Percentiles rank a stretch among this genome's conserved stretches.
phyloP scores from a whole-genome alignment of 306 rosid species.

The Echinosophora koreensis region DNA sequence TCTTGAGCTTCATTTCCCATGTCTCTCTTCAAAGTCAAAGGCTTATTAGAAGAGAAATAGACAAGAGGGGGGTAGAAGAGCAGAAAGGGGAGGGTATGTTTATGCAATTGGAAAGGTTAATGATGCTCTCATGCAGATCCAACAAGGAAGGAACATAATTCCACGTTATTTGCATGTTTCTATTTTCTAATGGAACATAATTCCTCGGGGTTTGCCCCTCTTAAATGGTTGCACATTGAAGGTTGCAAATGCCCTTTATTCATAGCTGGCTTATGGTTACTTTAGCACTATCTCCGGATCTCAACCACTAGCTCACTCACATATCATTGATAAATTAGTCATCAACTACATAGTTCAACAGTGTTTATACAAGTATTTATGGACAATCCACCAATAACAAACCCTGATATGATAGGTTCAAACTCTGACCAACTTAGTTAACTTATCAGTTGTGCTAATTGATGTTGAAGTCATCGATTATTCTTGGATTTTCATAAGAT shows the following conservation, averaged over 20 bases:
- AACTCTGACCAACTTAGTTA: too few relatives aligned
- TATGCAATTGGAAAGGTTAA: constrained; percentile 1
- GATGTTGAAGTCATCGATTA: not conserved
- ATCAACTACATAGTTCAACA: too few relatives aligned
- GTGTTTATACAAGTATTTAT: too few relatives aligned
- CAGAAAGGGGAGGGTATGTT: constrained; percentile 22
- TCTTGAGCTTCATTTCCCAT: constrained; percentile 55
- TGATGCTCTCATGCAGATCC: constrained; percentile 13
- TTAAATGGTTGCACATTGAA: constrained; percentile 36
- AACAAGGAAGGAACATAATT: constrained; percentile 33
- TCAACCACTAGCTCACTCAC: constrained; percentile 8
- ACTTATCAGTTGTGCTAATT: too few relatives aligned
- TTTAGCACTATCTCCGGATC: constrained; percentile 45
- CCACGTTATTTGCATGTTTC: constrained; percentile 36
- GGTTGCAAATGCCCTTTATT: constrained; percentile 11
- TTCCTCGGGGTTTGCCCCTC: constrained; percentile 16
- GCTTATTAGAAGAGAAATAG: constrained; percentile 15
- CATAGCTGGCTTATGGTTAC: constrained; percentile 31
- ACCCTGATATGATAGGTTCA: too few relatives aligned
- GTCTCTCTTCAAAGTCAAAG: constrained; percentile 2
- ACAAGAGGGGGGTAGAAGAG: constrained; percentile 6
- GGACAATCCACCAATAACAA: too few relatives aligned
- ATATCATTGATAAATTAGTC: not conserved
- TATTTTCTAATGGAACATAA: constrained; percentile 1
- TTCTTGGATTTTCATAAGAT: not conserved